Evolutionary conservation across 169 alveolate species (phyloP), one percentile per base, ranked within the genome.

Genomic region (Perkinsus chesapeaki): DNA sequence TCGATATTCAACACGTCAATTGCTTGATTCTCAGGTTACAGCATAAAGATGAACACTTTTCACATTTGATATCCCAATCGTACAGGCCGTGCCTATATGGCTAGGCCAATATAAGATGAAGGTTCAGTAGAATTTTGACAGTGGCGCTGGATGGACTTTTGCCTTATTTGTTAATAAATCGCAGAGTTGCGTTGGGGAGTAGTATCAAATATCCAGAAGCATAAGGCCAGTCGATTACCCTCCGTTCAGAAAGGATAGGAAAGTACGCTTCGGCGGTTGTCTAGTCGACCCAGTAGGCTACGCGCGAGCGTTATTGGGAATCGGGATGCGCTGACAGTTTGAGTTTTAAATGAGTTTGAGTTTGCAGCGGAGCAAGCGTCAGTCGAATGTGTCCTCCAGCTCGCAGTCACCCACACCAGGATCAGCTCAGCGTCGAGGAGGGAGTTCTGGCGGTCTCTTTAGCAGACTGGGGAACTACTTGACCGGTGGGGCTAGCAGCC

Each of bases 61-160:
- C 7, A 60, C 82, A 60, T 60, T 60, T 12, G 82, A 60, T 23
- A 60, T 16, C 82, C 72, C 19, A 47, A 10, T 60, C 82, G 82
- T 23, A 60, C 82, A 60, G 82, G 82, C 82, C 82, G 82, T 60
- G 82, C 82, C 82, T 60, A 60, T 60, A 60, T 12, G 82, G 82
- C 82, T 7, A 7, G 82, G 82, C 82, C 82, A 60, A 20, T 60
- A 60, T 34, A 60, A 20, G 82, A 16, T 5, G 82, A 0, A 60
- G 82, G 12, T 10, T 19, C 27, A 7, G 82, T 5, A 12, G 82
- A 60, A 34, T 16, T 12, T 60, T 23, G 82, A 60, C 7, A 12
- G 31, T 60, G 82, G 23, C 27, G 82, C 12, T 12, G 82, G 82
- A 3, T 16, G 82, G 27, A 12, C 82, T 60, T 34, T 34, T 12